Conservation (phyloP, 495 filamentous ascomycete species). For the Elasticomyces elasticus region DNA sequence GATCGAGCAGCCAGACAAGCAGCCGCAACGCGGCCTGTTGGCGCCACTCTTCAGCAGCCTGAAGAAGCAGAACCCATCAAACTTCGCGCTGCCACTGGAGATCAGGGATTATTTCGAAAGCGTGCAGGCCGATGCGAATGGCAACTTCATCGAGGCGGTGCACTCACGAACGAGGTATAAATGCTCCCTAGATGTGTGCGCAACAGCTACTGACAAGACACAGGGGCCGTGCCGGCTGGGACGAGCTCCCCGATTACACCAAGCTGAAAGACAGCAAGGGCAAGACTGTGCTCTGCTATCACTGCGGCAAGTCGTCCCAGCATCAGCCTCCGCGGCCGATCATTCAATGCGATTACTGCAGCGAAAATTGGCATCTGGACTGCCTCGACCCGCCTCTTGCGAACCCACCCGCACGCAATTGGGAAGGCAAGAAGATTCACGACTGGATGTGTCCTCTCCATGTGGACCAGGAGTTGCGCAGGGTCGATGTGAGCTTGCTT, state of each 20-base stretch:
- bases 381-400: conserved; percentile 79
- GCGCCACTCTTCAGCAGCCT: conserved; percentile 47
- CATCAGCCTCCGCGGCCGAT: conserved; percentile 37
- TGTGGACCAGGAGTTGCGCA: conserved; percentile 49
- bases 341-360: conserved; percentile 55
- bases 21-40: conserved; percentile 41
- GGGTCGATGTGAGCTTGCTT: conserved; percentile 27
- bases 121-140: conserved; percentile 60
- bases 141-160: conserved; percentile 62
- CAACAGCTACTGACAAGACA: conserved; percentile 3
- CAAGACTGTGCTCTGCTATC: conserved; percentile 58
- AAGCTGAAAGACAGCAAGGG: conserved; percentile 57
- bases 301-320: conserved; percentile 51
- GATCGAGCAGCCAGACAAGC: conserved; percentile 28
- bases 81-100: conserved; percentile 60
- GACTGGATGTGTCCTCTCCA: conserved; percentile 89
- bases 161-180: conserved; percentile 33
- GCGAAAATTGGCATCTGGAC: conserved; percentile 77
- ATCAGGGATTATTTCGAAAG: conserved; percentile 65
- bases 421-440: conserved; percentile 40
- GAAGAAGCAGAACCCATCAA: conserved; percentile 53
- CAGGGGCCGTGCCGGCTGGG: conserved; percentile 47
- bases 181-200: background rate
- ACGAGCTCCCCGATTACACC: conserved; percentile 58
- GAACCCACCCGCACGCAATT: conserved; percentile 49